These are phyloP conservation scores for Wickerhamiella brachini DNA, from an alignment of 805 yeast species.

Conservation along the genomic window DNA sequence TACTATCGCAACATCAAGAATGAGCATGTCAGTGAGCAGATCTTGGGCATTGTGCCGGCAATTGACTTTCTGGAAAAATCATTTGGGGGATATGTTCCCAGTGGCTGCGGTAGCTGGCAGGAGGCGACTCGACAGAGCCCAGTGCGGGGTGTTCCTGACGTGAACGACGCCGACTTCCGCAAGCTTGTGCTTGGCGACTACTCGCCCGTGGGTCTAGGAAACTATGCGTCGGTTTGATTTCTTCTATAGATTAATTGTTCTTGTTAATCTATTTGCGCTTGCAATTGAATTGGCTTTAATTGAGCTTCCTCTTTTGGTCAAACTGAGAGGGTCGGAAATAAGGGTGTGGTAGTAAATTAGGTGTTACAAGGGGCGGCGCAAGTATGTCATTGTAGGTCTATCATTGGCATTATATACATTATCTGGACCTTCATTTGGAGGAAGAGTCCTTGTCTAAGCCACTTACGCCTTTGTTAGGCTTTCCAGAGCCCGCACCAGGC, in stretches of 20 bases:
- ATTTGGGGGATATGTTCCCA: not conserved
- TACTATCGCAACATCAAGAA: constrained; percentile 8
- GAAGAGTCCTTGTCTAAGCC: too few species aligned
- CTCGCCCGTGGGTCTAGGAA: not conserved
- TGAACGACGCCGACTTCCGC: not conserved
- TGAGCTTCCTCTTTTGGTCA: too few species aligned
- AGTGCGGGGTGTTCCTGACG: not conserved
- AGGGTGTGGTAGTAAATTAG: too few species aligned
- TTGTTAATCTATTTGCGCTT: not conserved
- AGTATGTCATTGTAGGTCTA: too few species aligned
- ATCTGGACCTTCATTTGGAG: too few species aligned
- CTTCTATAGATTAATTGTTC: not conserved
- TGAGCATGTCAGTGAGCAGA: not conserved
- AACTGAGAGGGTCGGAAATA: too few species aligned
- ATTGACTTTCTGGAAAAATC: not conserved
- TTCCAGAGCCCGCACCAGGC: not conserved
- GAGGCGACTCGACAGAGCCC: not conserved
- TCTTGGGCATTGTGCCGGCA: not conserved
- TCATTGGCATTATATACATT: too few species aligned
- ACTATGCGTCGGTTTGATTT: too few species aligned
- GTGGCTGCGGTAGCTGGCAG: not conserved
- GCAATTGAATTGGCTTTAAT: too few species aligned
- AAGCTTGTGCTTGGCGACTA: not conserved
- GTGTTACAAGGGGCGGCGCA: too few species aligned
- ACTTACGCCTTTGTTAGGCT: too few species aligned